Base-by-base conservation (phyloP, 176 grass and related monocot genomes). In the Chrysopogon serrulatus region DNA sequence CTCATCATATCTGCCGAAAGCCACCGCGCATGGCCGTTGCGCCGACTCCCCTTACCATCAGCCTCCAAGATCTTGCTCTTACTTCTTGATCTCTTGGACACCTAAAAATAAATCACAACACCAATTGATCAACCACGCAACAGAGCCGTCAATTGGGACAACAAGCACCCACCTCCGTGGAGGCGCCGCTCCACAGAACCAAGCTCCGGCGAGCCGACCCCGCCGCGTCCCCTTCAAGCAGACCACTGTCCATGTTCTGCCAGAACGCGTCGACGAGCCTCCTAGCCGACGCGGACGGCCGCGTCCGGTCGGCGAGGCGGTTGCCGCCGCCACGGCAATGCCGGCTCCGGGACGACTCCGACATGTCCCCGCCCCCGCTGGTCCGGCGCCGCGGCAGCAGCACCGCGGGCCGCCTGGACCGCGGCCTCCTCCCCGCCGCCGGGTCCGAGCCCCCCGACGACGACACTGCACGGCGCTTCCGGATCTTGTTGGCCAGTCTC, bases 241-340 rank as follows among this genome's bases (percentile, higher is more conserved):
- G 28, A 32, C 83, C 79, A 73, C 83, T 87, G 70, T 90, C 91
- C 43, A 90, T 41, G 27, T 49, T 12, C 84, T 90, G 82, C 94
- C 94, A 97, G 83, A 94, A 87, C 17, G 88, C 87, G 83, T 68
- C 84, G 61, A 89, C 94, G 27, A 94, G 92, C 85, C 89, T 94
- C 88, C 92, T 78, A 34, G 90, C 92, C 8, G 94, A 68, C 62
- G 86, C 77, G 3, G 83, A 33, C 65, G 71, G 40, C 63, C 35
- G 79, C 44, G 34, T n/a, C 14, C 71, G 76, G 27, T 81, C 80
- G 4, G 68, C 61, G 34, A 13, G 61, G 71, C 30, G 73, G 54
- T 26, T 24, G 54, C 54, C 63, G 45, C 14, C 66, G 44, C 64
- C 54, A 21, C 71, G 28, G 80, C 48, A 90, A 82, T 66, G 83